These are phyloP conservation scores for Hericium rajendrae DNA, from an alignment of 768 basidiomycete species.

Conservation along the genomic window DNA sequence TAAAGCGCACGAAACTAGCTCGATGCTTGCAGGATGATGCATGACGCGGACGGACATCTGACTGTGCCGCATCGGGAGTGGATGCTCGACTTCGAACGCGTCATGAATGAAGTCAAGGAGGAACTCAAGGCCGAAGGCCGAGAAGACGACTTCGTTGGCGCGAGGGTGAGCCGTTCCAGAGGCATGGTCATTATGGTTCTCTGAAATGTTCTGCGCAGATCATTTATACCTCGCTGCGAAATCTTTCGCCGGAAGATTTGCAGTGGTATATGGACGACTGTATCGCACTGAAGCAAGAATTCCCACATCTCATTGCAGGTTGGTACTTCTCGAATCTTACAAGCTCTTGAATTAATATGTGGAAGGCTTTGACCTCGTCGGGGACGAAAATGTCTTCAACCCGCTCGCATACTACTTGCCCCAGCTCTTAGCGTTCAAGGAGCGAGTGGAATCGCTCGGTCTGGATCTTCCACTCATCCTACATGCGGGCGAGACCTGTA, in stretches of 20 bases:
- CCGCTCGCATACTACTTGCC: conserved; percentile 57
- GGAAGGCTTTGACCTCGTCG: conserved; percentile 74
- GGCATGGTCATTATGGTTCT: background rate
- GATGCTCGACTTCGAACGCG: conserved; percentile 42
- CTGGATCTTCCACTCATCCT: conserved; percentile 69
- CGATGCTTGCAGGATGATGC: conserved; percentile 36
- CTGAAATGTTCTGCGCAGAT: conserved; percentile 33
- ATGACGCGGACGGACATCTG: conserved; percentile 44
- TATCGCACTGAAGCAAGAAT: conserved; percentile 60
- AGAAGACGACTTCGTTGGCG: conserved; percentile 55
- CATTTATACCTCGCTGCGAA: conserved; percentile 58
- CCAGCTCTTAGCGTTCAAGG: conserved; percentile 48
- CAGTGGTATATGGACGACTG: conserved; percentile 68
- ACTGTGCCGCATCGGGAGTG: conserved; percentile 52
- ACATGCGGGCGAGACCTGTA: conserved; percentile 74
- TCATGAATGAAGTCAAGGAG: conserved; percentile 42
- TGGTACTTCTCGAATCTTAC: background rate
- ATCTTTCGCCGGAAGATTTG: conserved; percentile 44
- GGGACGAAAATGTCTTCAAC: conserved; percentile 51
- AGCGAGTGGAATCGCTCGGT: conserved; percentile 44
- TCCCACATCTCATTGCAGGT: conserved; percentile 67
- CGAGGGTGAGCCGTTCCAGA: conserved; percentile 33
- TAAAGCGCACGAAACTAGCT: background rate
- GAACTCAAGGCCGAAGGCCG: conserved; percentile 43
- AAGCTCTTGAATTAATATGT: no score